Evolutionary conservation across 2,329 filamentous ascomycete genomes (phyloP), one percentile per base, ranked within the genome.

Genomic region (Apiospora rasikravindrae): DNA sequence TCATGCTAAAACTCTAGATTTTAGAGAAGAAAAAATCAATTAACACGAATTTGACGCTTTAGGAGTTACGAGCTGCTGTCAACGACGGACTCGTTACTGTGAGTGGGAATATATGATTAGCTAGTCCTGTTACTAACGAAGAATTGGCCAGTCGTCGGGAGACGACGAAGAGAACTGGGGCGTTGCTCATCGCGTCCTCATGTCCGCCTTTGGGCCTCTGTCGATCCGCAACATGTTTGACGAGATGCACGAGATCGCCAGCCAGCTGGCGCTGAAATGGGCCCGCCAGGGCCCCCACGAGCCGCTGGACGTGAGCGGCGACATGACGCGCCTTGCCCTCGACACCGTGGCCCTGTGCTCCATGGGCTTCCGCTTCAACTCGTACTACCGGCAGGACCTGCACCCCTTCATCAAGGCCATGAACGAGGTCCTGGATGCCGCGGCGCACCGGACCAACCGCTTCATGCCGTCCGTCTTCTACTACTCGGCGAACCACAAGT

Each of bases 361-460:
- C 6, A 87, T 88, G 84, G 85, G 83, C 1, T 86, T 83, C 53
- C 85, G 88, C 2, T 90, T 90, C 82, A 90, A 94, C 81, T 91
- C 89, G 1, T 94, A 91, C 81, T 95, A 94, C 78, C 85, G 86
- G 33, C 88, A 93, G 19, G 85, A 89, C 10, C 83, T 92, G 79
- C 93, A 95, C 75, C 92, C 92, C 0, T 94, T 95, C 76, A 86
- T 94, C 51, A 80, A 85, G 64, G 88, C 91, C 49, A 94, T 94
- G 92, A 85, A 85, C 1, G 85, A 86, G 19, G 88, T 92, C 70
- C 83, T 95, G 1, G 77, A 80, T 16, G 90, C 91, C 73, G 88
- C 86, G 7, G 88, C 87, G 42, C 82, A 81, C 7, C 85, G 89
- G 47, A 80, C 83, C 6, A 71, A 45, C 22, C 67, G 67, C 42